Conservation (phyloP, 495 filamentous ascomycete species). For the Schizothecium vesticola region DNA sequence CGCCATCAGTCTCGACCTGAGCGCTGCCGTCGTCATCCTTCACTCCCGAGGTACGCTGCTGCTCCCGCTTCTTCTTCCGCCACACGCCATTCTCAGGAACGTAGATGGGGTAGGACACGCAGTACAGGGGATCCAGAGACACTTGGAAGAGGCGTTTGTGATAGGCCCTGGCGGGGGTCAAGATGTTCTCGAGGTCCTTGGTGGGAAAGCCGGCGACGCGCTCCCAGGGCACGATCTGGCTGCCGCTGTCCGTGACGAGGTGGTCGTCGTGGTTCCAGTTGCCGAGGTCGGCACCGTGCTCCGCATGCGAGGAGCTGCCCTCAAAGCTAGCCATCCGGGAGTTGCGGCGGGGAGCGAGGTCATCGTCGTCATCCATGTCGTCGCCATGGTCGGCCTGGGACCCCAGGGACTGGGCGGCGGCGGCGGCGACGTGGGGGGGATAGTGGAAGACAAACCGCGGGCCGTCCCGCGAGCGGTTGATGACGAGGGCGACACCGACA, state of each 20-base stretch:
- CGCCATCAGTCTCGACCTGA: conserved; percentile 15
- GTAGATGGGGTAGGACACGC: conserved; percentile 83
- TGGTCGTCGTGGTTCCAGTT: conserved; percentile 56
- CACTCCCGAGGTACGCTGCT: conserved; percentile 7
- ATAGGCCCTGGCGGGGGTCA: conserved; percentile 73
- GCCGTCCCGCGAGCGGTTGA: conserved; percentile 74
- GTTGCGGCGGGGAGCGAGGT: conserved; percentile 31
- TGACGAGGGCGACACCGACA: conserved; percentile 74
- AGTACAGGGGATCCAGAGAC: conserved; percentile 74
- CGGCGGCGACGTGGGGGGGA: conserved; percentile 46
- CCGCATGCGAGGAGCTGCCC: conserved; percentile 28
- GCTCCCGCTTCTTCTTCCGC: conserved; percentile 69
- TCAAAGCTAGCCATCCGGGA: conserved; percentile 24
- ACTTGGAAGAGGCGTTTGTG: conserved; percentile 86
- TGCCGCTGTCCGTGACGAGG: conserved; percentile 45
- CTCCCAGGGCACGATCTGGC: conserved; percentile 65
- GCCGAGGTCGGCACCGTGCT: conserved; percentile 35
- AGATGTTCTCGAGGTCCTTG: conserved; percentile 73
- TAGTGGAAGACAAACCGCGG: conserved; percentile 90
- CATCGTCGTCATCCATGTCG: conserved; percentile 41
- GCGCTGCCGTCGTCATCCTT: conserved; percentile 24
- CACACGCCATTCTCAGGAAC: conserved; percentile 80
- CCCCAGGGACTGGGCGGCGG: conserved; percentile 14
- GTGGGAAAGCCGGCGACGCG: conserved; percentile 69
- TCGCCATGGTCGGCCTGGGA: conserved; percentile 23